Evolutionary conservation across 2,329 filamentous ascomycete species (phyloP).

Genomic region (Neospermospora avenae): DNA sequence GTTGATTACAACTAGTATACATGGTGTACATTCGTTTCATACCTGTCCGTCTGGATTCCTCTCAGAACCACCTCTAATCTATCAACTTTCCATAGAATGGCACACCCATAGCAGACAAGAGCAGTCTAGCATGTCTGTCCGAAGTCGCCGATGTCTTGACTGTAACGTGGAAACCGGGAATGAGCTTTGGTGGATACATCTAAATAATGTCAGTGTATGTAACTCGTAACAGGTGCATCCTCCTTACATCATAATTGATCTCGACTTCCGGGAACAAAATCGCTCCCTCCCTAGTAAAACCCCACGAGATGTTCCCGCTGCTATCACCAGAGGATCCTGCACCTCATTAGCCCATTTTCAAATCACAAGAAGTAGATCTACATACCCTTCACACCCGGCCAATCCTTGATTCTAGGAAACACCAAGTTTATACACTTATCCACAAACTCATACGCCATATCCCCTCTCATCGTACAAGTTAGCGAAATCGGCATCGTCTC

Average conservation of each 20-base stretch:
- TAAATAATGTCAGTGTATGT: constrained; percentile 31
- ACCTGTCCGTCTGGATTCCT: constrained; percentile 2
- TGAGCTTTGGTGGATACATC: constrained; percentile 54
- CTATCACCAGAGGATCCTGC: constrained; percentile 64
- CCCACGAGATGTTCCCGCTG: constrained; percentile 83
- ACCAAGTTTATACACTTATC: constrained; percentile 89
- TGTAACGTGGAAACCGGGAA: constrained; percentile 37
- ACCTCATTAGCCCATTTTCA: constrained; percentile 20
- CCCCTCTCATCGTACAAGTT: constrained; percentile 73
- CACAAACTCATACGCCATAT: constrained; percentile 85
- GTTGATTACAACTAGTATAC: constrained; percentile 24
- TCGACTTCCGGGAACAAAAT: constrained; percentile 91
- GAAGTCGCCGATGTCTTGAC: constrained; percentile 34
- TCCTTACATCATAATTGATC: constrained; percentile 86
- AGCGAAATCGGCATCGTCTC: constrained; percentile 69
- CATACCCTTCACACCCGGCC: constrained; percentile 68
- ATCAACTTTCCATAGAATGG: constrained; percentile 31
- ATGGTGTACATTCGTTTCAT: constrained; percentile 23
- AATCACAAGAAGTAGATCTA: not conserved
- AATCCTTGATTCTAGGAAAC: constrained; percentile 94
- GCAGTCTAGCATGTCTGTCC: constrained; percentile 30
- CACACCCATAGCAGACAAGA: constrained; percentile 28
- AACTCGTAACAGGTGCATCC: not conserved
- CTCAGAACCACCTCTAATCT: constrained; percentile 6
- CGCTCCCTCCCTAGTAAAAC: constrained; percentile 71